phyloP scores from a whole-genome alignment of 805 yeast species.

The Nakazawaea pomicola region DNA sequence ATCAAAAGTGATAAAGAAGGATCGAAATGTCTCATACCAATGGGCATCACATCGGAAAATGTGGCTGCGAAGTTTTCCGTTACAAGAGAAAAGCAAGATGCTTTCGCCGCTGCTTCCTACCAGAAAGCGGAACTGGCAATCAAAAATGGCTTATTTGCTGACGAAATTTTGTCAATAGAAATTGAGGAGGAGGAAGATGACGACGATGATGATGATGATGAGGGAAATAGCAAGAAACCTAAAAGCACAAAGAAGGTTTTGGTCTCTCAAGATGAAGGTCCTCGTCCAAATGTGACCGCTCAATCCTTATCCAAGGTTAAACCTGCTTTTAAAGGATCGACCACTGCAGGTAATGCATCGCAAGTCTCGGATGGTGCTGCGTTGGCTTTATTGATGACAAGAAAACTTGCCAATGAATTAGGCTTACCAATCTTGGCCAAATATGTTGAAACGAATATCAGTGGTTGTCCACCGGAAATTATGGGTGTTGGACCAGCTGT shows the following conservation, averaged over 20 bases:
- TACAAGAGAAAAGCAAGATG: constrained; percentile 73
- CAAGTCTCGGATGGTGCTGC: constrained; percentile 97
- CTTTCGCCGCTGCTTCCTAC: constrained; percentile 83
- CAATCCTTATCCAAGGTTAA: constrained; percentile 66
- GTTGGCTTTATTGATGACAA: constrained; percentile 76
- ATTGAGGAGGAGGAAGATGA: constrained; percentile 50
- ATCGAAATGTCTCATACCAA: constrained; percentile 82
- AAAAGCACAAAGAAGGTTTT: constrained; percentile 25
- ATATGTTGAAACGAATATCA: constrained; percentile 71
- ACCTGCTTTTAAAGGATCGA: constrained; percentile 88
- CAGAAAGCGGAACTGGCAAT: constrained; percentile 79
- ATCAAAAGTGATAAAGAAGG: constrained; percentile 36
- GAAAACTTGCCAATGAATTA: constrained; percentile 75
- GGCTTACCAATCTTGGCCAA: constrained; percentile 74
- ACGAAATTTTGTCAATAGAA: constrained; percentile 82
- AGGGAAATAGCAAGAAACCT: too few relatives aligned
- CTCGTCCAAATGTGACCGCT: constrained; percentile 81
- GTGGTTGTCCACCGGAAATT: constrained; percentile 94
- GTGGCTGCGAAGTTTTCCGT: constrained; percentile 66
- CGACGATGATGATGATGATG: constrained; percentile 55
- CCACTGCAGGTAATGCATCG: constrained; percentile 96
- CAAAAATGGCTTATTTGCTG: constrained; percentile 66
- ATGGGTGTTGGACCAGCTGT: constrained; percentile 98
- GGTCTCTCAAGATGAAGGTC: constrained; percentile 81
- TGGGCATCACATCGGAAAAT: constrained; percentile 96